Base-by-base conservation (phyloP, 768 basidiomycete genomes). In the Exidia glandulosa region DNA sequence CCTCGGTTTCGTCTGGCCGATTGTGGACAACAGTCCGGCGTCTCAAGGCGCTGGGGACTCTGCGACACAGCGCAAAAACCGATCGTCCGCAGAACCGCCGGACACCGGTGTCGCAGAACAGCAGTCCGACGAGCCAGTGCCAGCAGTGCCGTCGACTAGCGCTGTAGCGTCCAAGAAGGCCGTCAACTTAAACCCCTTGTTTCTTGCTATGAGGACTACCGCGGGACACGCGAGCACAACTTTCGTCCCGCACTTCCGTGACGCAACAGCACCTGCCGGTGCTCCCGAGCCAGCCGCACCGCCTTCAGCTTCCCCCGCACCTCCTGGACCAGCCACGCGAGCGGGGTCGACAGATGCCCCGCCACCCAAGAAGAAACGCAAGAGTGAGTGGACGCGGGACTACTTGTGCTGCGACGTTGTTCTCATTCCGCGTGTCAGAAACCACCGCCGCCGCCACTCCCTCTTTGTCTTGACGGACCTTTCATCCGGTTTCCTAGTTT, bases 1-100 rank as follows among this genome's bases (percentile, higher is more conserved):
- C 50, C 85, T 85, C 30, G 89, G 88, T 5, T 90, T 90, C 67
- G 79, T 85, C 1, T 94, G 91, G 91, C 89, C 91, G 52, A 85
- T 93, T 63, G 75, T 79, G 58, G 86, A 61, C 1, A 59, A 58
- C 5, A 55, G 61, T 25, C 25, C 83, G 2, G 74, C 81, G 33
- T 33, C 56, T 63, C 71, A 27, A 64, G 61, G 48, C 82, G 84
- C 65, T 83, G 74, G 61, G 66, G 64, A 56, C 64, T 64, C 69
- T 63, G 70, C 71, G 47, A 62, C 48, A 6, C 73, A 71, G 62
- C 10, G 62, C 47, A 54, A 60, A 63, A 19, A 36, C 50, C 23
- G 57, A 60, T 16, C 48, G 67, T 65, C 29, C 59, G 61, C 27
- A 68, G 64, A 48, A 58, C 52, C 9, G 32, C 62, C 31, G 67